These are phyloP conservation scores for Populus alba DNA, from an alignment of 345 rosid species.

Conservation along the genomic window DNA sequence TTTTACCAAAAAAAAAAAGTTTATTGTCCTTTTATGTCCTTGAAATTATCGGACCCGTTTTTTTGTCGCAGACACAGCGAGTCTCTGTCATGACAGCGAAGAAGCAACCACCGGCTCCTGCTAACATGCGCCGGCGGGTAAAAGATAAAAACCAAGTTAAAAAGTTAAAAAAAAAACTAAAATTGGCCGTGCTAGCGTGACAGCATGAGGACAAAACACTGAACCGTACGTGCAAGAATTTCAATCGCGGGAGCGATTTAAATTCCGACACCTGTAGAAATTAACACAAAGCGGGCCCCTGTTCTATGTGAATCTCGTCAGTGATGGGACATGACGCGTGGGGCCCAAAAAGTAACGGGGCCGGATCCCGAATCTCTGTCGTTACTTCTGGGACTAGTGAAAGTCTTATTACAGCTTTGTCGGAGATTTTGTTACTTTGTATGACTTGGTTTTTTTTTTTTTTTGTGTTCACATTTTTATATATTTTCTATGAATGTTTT, in stretches of 20 bases:
- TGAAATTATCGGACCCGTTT: constrained; percentile 15
- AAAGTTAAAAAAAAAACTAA: background rate
- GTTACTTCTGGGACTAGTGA: constrained; percentile 20
- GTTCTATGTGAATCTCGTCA: constrained; percentile 20
- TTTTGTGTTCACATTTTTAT: background rate
- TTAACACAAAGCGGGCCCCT: background rate
- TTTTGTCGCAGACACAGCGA: constrained; percentile 6
- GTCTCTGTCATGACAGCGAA: constrained; percentile 5
- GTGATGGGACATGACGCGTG: constrained; percentile 25
- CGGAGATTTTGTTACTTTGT: constrained; percentile 1
- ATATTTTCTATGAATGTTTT: background rate
- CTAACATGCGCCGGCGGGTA: background rate
- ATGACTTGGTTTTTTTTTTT: background rate
- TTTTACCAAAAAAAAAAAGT: background rate
- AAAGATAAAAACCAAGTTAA: background rate
- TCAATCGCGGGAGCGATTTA: background rate
- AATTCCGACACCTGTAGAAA: constrained; percentile 4
- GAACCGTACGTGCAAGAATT: background rate
- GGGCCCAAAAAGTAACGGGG: constrained; percentile 5
- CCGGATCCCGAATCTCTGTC: constrained; percentile 46
- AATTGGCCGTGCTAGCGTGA: constrained; percentile 29
- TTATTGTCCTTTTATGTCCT: constrained; percentile 9
- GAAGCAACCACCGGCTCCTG: background rate
- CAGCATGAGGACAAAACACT: constrained; percentile 12
- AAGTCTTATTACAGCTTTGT: background rate